Base-by-base conservation (phyloP, 2,329 filamentous ascomycete genomes). In the Ascochyta viciae-villosae region DNA sequence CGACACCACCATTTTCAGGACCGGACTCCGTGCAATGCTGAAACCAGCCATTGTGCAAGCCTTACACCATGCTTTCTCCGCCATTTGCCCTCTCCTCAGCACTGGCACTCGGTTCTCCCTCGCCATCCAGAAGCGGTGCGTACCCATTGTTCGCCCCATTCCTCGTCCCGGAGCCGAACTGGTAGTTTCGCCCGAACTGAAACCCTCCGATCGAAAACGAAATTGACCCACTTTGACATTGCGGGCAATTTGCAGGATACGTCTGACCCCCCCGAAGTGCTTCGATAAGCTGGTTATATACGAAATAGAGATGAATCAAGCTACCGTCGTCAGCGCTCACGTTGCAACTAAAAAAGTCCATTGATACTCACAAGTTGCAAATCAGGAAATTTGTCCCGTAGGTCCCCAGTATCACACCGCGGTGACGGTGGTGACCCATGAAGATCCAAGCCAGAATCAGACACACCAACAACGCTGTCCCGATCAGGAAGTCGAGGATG, bases 341-440 rank as follows among this genome's bases (percentile, higher is more conserved):
- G 22, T 15, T 4, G 29, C 6, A 29, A 19, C 4, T 1, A 9
- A 22, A 15, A 15, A 34, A 8, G 4, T 8, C 6, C 13, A 13
- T 15, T 19, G 31, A 10, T 8, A 54, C 68, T 57, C 44, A 72
- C 68, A 71, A 64, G 34, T 73, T 70, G n/a, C 60, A 56, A 1
- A 67, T 60, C 3, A 72, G 7, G 19, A 72, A 73, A 7, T 66
- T 66, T 3, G 67, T 69, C 6, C 66, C 59, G 52, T 72, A 73
- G 1, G 68, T 68, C 22, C 66, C 70, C 5, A 72, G 34, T 38
- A 73, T 63, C 4, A 66, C 29, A 2, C 44, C 57, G 2, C 37
- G 23, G 15, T 45, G 13, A 13, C 52, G 5, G 4, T 23, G 0
- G 6, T 13, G 34, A 1, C 54, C 57, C 57, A 70, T 53, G 24